Conservation (phyloP, 73 alveolate species). For the Paramecium pentaurelia region DNA sequence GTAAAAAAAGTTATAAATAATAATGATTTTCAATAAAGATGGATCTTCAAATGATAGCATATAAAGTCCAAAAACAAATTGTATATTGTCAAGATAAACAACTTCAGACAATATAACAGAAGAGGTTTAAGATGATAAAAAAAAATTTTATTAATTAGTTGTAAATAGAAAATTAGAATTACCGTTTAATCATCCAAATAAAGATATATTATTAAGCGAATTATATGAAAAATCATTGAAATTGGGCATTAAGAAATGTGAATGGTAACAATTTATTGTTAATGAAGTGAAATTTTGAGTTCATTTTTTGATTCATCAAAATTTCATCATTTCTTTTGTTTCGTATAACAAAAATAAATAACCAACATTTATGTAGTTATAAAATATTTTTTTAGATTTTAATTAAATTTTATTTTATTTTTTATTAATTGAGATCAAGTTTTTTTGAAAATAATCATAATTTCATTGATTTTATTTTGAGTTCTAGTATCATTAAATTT, state of each 20-base stretch:
- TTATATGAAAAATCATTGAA: not conserved
- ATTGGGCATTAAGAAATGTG: not conserved
- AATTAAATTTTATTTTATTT: no score
- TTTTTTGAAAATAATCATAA: no score
- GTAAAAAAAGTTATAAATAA: not conserved
- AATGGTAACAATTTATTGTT: not conserved
- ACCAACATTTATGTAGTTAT: not conserved
- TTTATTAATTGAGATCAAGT: not conserved
- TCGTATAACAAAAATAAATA: no score
- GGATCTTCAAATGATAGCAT: not conserved
- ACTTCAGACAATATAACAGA: not conserved
- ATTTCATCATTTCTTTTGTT: not conserved
- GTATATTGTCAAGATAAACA: not conserved
- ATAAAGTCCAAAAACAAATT: not conserved
- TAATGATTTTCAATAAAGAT: not conserved
- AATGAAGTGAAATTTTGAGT: not conserved
- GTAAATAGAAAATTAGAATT: not conserved
- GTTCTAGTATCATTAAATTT: not conserved
- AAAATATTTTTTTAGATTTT: not conserved
- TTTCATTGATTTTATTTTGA: not conserved
- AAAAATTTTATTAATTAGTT: not conserved
- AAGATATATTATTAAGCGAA: not conserved
- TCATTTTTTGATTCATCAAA: not conserved
- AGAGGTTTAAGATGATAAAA: not conserved
- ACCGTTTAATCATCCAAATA: not conserved